Percentiles rank a stretch among this genome's conserved stretches.
Conservation (phyloP, 768 basidiomycete genomes). For the Lactifluus pinguis region DNA sequence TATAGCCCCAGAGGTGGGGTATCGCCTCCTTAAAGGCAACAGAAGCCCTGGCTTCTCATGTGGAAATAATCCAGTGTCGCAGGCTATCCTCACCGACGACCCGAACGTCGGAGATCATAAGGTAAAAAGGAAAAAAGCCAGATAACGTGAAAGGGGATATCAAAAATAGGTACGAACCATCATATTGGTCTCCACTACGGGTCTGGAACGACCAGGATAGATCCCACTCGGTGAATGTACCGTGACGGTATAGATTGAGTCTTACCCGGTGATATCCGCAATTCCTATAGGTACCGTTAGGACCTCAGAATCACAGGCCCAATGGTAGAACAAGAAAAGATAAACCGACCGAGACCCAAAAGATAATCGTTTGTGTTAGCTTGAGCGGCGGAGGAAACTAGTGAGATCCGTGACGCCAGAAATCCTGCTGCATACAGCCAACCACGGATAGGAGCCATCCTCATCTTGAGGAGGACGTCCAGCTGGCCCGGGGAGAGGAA, state of each 20-base stretch:
- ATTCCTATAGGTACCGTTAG: constrained; percentile 36
- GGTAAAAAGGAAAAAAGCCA: neutral
- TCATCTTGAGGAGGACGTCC: neutral
- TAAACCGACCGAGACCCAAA: constrained; percentile 43
- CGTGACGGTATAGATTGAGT: constrained; percentile 3
- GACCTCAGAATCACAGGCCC: neutral
- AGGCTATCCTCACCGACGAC: neutral
- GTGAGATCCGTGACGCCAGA: constrained; percentile 21
- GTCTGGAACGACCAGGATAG: constrained; percentile 29
- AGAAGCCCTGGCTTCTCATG: neutral
- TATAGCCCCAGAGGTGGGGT: neutral
- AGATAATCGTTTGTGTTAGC: constrained; percentile 30
- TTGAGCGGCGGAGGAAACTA: constrained; percentile 28
- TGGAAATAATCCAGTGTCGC: neutral
- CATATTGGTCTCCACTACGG: constrained; percentile 78
- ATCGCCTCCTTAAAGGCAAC: neutral
- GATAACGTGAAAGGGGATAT: neutral
- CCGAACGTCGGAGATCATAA: neutral
- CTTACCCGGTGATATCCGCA: constrained; percentile 67
- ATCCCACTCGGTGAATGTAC: neutral
- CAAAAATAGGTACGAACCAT: constrained; percentile 39
- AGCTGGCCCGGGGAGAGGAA: neutral
- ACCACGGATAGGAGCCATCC: neutral
- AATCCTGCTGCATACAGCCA: constrained; percentile 6
- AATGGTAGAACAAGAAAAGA: neutral